Evolutionary conservation across 148 eudicot species (phyloP).

Genomic region (Heliosperma pusillum): DNA sequence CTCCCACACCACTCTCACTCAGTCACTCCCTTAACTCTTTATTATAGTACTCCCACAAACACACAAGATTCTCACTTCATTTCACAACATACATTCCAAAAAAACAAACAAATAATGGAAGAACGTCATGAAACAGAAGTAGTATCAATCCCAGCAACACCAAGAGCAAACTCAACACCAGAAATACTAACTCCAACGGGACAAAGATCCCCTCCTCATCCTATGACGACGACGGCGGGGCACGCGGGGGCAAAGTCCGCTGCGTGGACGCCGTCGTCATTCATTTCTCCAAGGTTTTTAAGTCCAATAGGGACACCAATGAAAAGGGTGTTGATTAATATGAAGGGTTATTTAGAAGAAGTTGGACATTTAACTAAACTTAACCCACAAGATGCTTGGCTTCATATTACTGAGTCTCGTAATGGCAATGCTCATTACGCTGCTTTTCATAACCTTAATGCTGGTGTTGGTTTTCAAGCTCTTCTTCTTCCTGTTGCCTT

Average conservation of each 20-base stretch:
- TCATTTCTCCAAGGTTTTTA: constrained; percentile 78
- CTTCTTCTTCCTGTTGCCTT: constrained; percentile 89
- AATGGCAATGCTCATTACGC: constrained; percentile 97
- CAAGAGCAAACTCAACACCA: constrained; percentile 69
- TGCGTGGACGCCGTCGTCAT: constrained; percentile 86
- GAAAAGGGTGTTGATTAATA: constrained; percentile 81
- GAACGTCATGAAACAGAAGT: constrained; percentile 83
- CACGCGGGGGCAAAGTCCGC: constrained; percentile 27
- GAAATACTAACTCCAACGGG: constrained; percentile 79
- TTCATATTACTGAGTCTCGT: constrained; percentile 89
- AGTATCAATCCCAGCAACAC: constrained; percentile 90
- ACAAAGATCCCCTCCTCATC: constrained; percentile 71
- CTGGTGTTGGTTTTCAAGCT: constrained; percentile 95
- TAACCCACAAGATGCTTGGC: constrained; percentile 98
- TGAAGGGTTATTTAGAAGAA: constrained; percentile 91
- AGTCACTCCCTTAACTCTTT: background rate
- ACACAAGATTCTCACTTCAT: too few relatives aligned
- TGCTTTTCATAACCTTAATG: constrained; percentile 90
- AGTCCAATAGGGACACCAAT: constrained; percentile 98
- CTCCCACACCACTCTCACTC: too few relatives aligned
- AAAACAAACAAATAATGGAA: constrained; percentile 49
- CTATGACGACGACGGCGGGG: too few relatives aligned
- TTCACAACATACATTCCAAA: background rate
- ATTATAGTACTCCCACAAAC: background rate
- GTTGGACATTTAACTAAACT: constrained; percentile 91